Base-by-base conservation (phyloP, 345 rosid genomes). In the Ceriops zippeliana region DNA sequence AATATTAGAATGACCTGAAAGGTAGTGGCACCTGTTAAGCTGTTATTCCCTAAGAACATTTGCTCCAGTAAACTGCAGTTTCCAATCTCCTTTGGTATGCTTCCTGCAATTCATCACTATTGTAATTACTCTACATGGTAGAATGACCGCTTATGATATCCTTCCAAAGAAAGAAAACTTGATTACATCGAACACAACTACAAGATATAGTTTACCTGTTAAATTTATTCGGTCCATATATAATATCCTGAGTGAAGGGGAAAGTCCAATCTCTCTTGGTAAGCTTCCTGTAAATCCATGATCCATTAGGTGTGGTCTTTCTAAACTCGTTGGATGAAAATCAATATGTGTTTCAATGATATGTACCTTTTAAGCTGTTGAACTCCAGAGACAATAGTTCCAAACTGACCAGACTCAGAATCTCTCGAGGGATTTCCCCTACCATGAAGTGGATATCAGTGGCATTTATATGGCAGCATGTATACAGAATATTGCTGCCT, bases 381-480 rank as follows among this genome's bases (percentile, higher is more conserved):
- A 54, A 54, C 26, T 54, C 58, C 26, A 54, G 26, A 54, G 58
- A 54, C 58, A 54, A 54, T 54, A 54, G 1, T 53, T 53, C 58
- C 58, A 53, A 26, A 53, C 13, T 21, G 22, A 8, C 26, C 7
- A 13, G 58, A 53, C 26, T 53, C 26, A 53, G 26, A 53, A 53
- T 54, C 58, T 54, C 58, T 7, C 10, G 58, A 54, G 58, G 58
- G 58, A 54, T 54, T 54, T 54, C 28, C 22, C 58, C 58, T 54
- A 13, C 58, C 15, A 21, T n/a, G 28, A 38, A 8, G 15, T 9
- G 13, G 46, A 38, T 38, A 38, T 38, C 46, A 38, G 15, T 38
- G 13, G 46, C 46, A 38, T 38, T 38, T 35, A 35, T 35, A 7
- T 31, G 42, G 11, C 7, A 35, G 42, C 42, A 35, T 35, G 42